A percentile compares a stretch with the other conserved stretches of the same genome.
Evolutionary conservation across 1,284 basidiomycete species (phyloP).

Genomic region (Irpex sp.): DNA sequence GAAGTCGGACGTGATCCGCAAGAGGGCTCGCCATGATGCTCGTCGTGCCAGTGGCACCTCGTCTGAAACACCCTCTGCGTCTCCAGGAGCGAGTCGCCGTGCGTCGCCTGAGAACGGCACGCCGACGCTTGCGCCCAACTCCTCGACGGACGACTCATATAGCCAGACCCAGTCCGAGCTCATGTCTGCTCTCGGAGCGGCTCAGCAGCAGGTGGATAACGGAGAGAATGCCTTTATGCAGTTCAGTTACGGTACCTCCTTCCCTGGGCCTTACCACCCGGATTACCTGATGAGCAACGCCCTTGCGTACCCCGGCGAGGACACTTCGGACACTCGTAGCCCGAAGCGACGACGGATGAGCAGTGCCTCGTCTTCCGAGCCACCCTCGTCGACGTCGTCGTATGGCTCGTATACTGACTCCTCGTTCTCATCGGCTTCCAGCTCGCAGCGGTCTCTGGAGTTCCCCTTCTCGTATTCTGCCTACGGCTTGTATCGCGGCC

Average conservation of each 20-base stretch:
- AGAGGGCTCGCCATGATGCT: constrained; percentile 74
- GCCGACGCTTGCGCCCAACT: constrained; percentile 63
- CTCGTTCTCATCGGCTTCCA: constrained; percentile 34
- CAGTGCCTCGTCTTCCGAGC: constrained; percentile 59
- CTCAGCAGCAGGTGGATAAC: constrained; percentile 24
- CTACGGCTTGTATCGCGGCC: constrained; percentile 46
- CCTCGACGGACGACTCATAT: constrained; percentile 40
- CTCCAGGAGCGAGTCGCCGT: constrained; percentile 69
- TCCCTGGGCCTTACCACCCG: constrained; percentile 69
- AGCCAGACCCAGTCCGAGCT: constrained; percentile 53
- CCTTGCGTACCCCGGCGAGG: constrained; percentile 46
- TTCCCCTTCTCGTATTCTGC: constrained; percentile 45
- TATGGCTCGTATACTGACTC: constrained; percentile 34
- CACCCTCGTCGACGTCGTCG: constrained; percentile 39
- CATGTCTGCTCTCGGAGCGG: constrained; percentile 50
- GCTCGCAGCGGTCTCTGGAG: constrained; percentile 51
- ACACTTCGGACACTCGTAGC: constrained; percentile 42
- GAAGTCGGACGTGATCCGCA: constrained; percentile 83
- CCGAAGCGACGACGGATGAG: constrained; percentile 71
- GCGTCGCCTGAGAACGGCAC: constrained; percentile 61
- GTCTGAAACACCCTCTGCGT: constrained; percentile 64
- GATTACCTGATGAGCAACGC: constrained; percentile 54
- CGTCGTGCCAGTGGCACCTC: constrained; percentile 45
- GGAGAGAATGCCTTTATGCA: constrained; percentile 11
- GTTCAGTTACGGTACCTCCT: constrained; percentile 30